These are phyloP conservation scores for Dacryopinax primogenitus DNA, from an alignment of 768 basidiomycete species.

Conservation along the genomic window DNA sequence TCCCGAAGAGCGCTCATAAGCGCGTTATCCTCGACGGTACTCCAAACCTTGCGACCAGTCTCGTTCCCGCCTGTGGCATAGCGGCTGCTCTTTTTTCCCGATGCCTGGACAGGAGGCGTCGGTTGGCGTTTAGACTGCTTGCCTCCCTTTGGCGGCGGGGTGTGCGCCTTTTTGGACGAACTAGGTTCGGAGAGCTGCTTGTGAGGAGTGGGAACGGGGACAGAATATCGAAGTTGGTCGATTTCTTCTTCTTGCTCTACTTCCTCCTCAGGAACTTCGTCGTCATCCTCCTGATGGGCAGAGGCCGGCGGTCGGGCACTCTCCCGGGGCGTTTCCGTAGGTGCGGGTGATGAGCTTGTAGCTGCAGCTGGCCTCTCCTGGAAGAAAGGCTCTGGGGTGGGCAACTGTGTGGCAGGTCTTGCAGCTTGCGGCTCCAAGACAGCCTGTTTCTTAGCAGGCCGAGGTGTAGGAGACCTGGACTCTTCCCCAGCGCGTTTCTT, in stretches of 20 bases:
- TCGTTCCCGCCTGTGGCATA: conserved; percentile 5
- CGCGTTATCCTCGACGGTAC: not conserved
- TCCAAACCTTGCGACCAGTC: not conserved
- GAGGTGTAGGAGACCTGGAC: not conserved
- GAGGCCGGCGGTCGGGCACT: not conserved
- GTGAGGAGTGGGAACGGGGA: not conserved
- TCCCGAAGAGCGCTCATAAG: not conserved
- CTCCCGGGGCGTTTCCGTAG: not conserved
- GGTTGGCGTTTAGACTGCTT: not conserved
- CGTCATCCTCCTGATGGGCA: not conserved
- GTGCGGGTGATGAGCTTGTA: not conserved
- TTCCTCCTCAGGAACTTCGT: conserved; percentile 4
- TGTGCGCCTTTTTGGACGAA: not conserved
- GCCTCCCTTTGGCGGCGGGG: not conserved
- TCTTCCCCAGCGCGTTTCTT: not conserved
- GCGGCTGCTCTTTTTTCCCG: not conserved
- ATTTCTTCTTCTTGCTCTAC: not conserved
- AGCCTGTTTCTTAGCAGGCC: not conserved
- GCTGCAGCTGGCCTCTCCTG: not conserved
- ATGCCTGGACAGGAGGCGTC: not conserved
- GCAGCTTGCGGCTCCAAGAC: too few species aligned
- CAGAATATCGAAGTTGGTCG: not conserved
- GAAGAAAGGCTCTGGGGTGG: not conserved
- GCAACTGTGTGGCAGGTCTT: too few species aligned
- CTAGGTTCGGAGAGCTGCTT: too few species aligned